Evolutionary conservation across 2,329 filamentous ascomycete genomes (phyloP).

Genomic region (Malbranchea cinnamomea): DNA sequence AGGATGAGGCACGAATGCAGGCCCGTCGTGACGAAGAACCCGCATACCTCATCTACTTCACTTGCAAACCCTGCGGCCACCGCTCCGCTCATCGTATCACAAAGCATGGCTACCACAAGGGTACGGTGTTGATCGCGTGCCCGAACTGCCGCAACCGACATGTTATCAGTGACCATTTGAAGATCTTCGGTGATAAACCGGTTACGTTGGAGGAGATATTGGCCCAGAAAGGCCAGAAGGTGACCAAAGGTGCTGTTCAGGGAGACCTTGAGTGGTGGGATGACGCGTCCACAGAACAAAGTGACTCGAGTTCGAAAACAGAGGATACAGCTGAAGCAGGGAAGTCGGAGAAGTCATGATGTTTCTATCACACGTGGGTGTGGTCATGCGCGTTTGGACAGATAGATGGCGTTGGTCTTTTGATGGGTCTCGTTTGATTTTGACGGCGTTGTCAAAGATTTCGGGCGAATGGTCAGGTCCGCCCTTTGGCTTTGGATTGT

Average conservation of each 20-base stretch:
- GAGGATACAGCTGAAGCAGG: conserved; percentile 2
- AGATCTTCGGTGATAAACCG: conserved; percentile 35
- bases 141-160: conserved; percentile 76
- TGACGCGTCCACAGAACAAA: background rate
- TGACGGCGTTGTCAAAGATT: too few species aligned
- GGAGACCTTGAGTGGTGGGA: conserved; percentile 92
- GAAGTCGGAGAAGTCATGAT: conserved; percentile 1
- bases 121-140: conserved; percentile 78
- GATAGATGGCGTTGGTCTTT: too few species aligned
- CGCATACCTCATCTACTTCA: conserved; percentile 79
- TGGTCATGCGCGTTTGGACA: too few species aligned
- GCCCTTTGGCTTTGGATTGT: too few species aligned
- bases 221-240: conserved; percentile 42
- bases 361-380: background rate
- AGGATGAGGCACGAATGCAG: conserved; percentile 21
- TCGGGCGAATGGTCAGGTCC: too few species aligned
- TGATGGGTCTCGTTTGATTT: too few species aligned
- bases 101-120: conserved; percentile 89
- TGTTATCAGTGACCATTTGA: conserved; percentile 80
- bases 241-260: conserved; percentile 63
- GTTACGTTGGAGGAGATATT: conserved; percentile 31
- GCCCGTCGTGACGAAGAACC: conserved; percentile 36
- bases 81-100: conserved; percentile 76
- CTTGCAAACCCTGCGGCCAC: conserved; percentile 68
- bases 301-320: background rate